Base-by-base conservation (phyloP, 352 stramenopile genomes). In the Phytophthora kernoviae region DNA sequence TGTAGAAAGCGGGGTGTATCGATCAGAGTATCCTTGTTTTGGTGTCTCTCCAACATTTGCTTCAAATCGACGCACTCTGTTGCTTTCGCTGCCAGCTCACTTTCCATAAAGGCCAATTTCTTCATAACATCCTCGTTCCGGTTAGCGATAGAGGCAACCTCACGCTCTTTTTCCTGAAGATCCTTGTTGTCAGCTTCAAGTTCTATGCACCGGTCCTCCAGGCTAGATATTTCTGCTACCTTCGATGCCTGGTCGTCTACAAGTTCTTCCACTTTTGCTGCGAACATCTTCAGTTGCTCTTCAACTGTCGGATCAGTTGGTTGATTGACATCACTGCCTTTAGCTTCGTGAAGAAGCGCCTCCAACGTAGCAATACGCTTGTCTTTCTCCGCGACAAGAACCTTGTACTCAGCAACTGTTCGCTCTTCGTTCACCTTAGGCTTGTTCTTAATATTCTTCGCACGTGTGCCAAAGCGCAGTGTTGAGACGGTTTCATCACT, bases 401-500 rank as follows among this genome's bases (percentile, higher is more conserved):
- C 49, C 58, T 91, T 91, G 65, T 77, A 91, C 51, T 89, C 77
- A 8, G 75, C 77, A 17, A 91, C 81, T 0, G 79, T 97, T 93
- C 56, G 94, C 87, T 88, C 99, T 93, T 91, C 77, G 49, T 91
- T 94, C 12, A 91, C 73, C 59, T 84, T 86, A 0, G 84, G 77
- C 34, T 87, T 92, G 58, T 94, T 88, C 70, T 91, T 90, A 45
- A 94, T 90, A 39, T 64, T 84, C 67, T 89, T 88, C 18, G 85
- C 82, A 1, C 85, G 81, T 36, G 81, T 77, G 10, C 80, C 85
- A 58, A 93, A 94, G n/a, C 81, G 75, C 17, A 94, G 67, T 10
- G 85, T 93, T 18, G 78, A 80, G 1, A 93, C 24, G 5, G 85
- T 94, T 51, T 93, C 85, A 32, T 91, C 81, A 10, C 68, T 73